Conservation (phyloP, 116 monocot genomes). For the Dioscorea cayenensis region DNA sequence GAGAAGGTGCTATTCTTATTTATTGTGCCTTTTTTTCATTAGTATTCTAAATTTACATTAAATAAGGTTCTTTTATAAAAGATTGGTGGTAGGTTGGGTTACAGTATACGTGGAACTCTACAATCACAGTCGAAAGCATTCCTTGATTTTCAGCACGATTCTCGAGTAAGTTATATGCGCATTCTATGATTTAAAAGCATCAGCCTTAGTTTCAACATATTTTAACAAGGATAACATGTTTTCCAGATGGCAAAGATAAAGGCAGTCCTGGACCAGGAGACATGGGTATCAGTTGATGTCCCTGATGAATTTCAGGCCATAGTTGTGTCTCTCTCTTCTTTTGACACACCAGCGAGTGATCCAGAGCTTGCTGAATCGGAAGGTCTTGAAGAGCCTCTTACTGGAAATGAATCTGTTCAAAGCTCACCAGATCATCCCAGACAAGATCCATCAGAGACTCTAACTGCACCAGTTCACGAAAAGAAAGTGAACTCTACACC, state of each 20-base stretch:
- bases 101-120: constrained; percentile 89
- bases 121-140: constrained; percentile 94
- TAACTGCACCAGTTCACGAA: constrained; percentile 25
- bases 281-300: constrained; percentile 89
- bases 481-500: constrained; percentile 19
- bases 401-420: constrained; percentile 14
- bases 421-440: constrained; percentile 16
- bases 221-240: background rate
- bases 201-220: background rate
- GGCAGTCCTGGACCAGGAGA: constrained; percentile 98
- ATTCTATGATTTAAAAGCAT: background rate
- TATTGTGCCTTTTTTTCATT: constrained; percentile 1
- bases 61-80: constrained; percentile 21
- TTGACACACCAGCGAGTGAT: constrained; percentile 19
- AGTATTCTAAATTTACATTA: background rate
- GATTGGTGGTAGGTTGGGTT: constrained; percentile 98
- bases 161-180: constrained; percentile 54
- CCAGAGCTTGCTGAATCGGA: constrained; percentile 24
- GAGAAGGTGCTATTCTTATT: constrained; percentile 64
- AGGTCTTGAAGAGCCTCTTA: constrained; percentile 18
- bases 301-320: constrained; percentile 94
- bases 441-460: constrained; percentile 2
- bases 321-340: constrained; percentile 58
- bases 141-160: constrained; percentile 93
- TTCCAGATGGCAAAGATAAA: constrained; percentile 89